These are phyloP conservation scores for Diaporthe ilicicola DNA, from an alignment of 2,329 filamentous ascomycete genomes.

Conservation along the genomic window DNA sequence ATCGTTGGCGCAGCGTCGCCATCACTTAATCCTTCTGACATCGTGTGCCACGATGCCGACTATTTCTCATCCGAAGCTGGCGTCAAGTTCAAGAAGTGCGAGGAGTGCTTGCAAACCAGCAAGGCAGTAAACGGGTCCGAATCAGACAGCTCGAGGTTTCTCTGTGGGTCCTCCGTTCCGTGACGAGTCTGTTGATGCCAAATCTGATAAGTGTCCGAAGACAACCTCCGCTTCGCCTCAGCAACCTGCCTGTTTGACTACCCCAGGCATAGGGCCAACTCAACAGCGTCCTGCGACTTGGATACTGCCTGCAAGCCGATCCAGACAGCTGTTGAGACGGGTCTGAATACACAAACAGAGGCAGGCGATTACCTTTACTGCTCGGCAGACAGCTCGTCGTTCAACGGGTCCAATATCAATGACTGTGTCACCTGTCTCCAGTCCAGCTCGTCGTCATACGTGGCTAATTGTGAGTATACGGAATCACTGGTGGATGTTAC, in stretches of 20 bases:
- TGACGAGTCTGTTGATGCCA: too few species aligned
- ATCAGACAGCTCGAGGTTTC: constrained; percentile 54
- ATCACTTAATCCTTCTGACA: constrained; percentile 54
- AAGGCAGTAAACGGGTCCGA: constrained; percentile 48
- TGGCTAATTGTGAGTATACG: constrained; percentile 56
- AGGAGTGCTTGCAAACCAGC: constrained; percentile 57
- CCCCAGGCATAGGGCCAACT: constrained; percentile 46
- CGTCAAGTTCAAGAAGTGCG: constrained; percentile 56
- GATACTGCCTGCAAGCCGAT: constrained; percentile 48
- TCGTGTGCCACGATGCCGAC: constrained; percentile 54
- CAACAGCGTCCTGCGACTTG: constrained; percentile 38
- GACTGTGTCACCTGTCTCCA: constrained; percentile 54
- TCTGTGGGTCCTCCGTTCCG: constrained; percentile 52
- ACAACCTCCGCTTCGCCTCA: constrained; percentile 59
- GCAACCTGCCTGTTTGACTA: constrained; percentile 56
- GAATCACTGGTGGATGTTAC: too few species aligned
- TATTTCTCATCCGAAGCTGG: constrained; percentile 49
- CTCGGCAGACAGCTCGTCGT: constrained; percentile 44
- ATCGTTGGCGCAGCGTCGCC: constrained; percentile 46
- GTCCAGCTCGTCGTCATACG: constrained; percentile 47
- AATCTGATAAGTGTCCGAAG: constrained; percentile 40
- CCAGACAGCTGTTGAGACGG: constrained; percentile 47
- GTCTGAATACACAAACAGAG: constrained; percentile 43
- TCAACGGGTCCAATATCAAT: constrained; percentile 43
- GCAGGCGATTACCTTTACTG: constrained; percentile 57